Evolutionary conservation across 169 alveolate genomes (phyloP), one percentile per base, ranked within the genome.

Genomic region (Plasmodium knowlesi): DNA sequence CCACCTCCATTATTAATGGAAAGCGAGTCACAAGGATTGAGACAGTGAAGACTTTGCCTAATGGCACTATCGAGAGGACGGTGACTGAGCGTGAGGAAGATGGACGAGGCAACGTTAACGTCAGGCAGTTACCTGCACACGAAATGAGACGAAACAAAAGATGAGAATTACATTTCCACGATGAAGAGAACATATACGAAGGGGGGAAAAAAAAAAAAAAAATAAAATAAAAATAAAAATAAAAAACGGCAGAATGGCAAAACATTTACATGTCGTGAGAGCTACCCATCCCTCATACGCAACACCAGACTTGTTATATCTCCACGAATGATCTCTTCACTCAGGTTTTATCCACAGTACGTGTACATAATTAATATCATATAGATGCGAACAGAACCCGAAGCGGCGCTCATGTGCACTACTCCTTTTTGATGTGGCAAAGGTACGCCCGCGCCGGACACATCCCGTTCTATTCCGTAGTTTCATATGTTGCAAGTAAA

Each of bases 11-110:
- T 43, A 92, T 94, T 53, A 94, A 94, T 41, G 94, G 94, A 43
- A 94, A 83, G 25, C 74, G 92, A 46, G 86, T 84, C 41, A 92
- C 92, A 3, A 82, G 95, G 76, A 94, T 90, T n/a, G 96, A 94
- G 92, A 94, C 92, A 32, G 93, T 85, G 25, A 89, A 82, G 37
- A 89, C 92, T 5, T 84, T 91, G 53, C 94, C 96, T 12, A 94
- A 94, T 30, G 96, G 96, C 1, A 94, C 95, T 39, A 90, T 94
- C 32, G 85, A 83, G 82, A 90, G 93, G 39, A 83, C 93, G 5
- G 96, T 94, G 5, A 84, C 93, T 0, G 96, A 94, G 85, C 67
- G 82, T 6, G 96, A 94, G 54, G 96, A 93, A 46, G 96, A 93
- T 71, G 96, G 94, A 2, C 12, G 93, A 46, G 96, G 96, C 16